Evolutionary conservation across 805 yeast species (phyloP).

Genomic region (Jamesozyma lodderae): DNA sequence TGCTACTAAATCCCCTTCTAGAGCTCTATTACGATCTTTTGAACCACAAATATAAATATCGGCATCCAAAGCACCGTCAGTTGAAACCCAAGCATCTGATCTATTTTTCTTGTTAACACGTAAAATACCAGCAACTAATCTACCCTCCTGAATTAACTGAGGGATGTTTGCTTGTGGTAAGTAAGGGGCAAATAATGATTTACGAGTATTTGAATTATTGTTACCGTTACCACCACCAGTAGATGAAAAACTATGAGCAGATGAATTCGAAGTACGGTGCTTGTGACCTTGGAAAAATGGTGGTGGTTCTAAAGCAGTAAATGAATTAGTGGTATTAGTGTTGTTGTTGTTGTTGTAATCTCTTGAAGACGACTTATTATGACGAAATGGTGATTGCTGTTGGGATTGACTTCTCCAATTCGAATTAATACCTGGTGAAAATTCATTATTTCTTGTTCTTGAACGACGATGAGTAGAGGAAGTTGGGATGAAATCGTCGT

Average conservation of each 20-base stretch:
- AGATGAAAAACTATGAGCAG: conserved; percentile 41
- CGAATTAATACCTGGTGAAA: conserved; percentile 36
- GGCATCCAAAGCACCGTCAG: conserved; percentile 91
- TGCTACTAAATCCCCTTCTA: conserved; percentile 95
- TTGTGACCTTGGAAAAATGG: conserved; percentile 62
- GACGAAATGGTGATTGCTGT: conserved; percentile 34
- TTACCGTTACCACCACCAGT: conserved; percentile 13
- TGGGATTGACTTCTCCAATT: conserved; percentile 54
- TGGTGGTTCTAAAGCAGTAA: conserved; percentile 28
- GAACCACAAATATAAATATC: conserved; percentile 97
- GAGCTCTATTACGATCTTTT: conserved; percentile 93
- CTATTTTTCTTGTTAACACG: conserved; percentile 94
- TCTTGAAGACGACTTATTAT: conserved; percentile 23
- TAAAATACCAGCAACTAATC: conserved; percentile 82
- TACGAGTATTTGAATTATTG: conserved; percentile 37
- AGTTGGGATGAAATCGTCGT: conserved; percentile 24
- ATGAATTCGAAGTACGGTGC: conserved; percentile 60
- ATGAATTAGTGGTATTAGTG: too few relatives aligned
- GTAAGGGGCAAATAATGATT: conserved; percentile 90
- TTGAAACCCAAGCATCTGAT: conserved; percentile 96
- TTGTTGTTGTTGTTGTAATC: too few relatives aligned
- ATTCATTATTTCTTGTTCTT: conserved; percentile 20
- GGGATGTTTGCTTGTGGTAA: conserved; percentile 90
- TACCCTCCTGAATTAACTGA: conserved; percentile 78
- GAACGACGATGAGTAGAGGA: conserved; percentile 26